Evolutionary conservation across 2,329 filamentous ascomycete species (phyloP).

Genomic region (Pestalotiopsis fici): DNA sequence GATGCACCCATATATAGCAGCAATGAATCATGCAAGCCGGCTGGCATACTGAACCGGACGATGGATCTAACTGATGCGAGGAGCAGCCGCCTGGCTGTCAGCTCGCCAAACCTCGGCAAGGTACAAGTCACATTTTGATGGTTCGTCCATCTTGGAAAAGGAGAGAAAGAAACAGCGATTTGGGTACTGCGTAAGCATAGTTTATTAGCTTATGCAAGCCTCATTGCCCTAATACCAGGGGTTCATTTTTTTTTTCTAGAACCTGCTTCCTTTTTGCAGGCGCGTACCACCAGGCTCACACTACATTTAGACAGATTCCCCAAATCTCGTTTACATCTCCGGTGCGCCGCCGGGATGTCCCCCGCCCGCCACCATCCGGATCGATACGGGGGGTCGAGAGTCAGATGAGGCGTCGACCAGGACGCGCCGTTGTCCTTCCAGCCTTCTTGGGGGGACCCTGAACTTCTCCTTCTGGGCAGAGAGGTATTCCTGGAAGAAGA

Average conservation of each 20-base stretch:
- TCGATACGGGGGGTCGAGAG: not conserved
- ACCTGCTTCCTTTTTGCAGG: not conserved
- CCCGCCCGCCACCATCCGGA: not conserved
- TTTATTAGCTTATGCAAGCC: constrained; percentile 1
- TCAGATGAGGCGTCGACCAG: not conserved
- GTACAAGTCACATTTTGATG: not conserved
- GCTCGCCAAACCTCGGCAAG: not conserved
- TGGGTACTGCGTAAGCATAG: not conserved
- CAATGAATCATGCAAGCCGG: not conserved
- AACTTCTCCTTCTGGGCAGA: not conserved
- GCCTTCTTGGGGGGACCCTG: not conserved
- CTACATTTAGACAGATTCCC: not conserved
- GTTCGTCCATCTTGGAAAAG: not conserved
- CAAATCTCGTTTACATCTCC: not conserved
- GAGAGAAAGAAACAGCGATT: not conserved
- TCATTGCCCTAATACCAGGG: not conserved
- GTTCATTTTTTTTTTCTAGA: not conserved
- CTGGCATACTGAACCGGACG: not conserved
- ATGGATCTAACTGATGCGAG: not conserved
- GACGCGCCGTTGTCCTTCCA: not conserved
- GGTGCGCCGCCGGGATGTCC: not conserved
- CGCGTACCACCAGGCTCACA: not conserved
- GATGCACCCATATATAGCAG: not conserved
- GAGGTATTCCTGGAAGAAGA: not conserved
- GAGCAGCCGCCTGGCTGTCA: not conserved